A percentile compares a stretch with the other conserved stretches of the same genome.
Evolutionary conservation across 2,329 filamentous ascomycete genomes (phyloP).

Genomic region (Cercospora nicotianae): DNA sequence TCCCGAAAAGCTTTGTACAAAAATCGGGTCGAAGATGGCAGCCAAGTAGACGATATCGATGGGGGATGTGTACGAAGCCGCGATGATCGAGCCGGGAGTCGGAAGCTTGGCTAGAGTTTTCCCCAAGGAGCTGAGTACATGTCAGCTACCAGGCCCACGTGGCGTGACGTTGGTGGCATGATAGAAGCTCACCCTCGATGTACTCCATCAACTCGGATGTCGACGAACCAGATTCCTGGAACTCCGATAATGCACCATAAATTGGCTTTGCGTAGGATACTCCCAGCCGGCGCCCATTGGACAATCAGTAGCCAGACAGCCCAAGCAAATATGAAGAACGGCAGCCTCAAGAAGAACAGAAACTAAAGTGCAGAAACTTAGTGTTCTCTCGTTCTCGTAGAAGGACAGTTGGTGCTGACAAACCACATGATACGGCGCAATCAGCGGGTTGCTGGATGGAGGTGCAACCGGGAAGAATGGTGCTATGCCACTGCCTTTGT

Average conservation of each 20-base stretch:
- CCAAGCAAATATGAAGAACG: slow-evolving; percentile 68
- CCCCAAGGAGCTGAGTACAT: slow-evolving; percentile 60
- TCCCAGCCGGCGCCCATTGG: slow-evolving; percentile 74
- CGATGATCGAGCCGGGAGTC: slow-evolving; percentile 76
- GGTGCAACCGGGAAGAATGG: slow-evolving; percentile 85
- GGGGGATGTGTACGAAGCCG: slow-evolving; percentile 86
- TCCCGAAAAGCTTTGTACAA: slow-evolving; percentile 77
- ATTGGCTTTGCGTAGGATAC: slow-evolving; percentile 72
- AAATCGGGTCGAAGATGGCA: slow-evolving; percentile 93
- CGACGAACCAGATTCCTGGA: slow-evolving; percentile 96
- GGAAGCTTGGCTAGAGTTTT: slow-evolving; percentile 73
- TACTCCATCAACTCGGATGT: slow-evolving; percentile 96
- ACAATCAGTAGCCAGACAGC: slow-evolving; percentile 37
- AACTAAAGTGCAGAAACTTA: slow-evolving; percentile 44
- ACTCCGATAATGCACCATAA: slow-evolving; percentile 86
- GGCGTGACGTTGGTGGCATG: slow-evolving; percentile 1
- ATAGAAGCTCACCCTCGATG: slow-evolving; percentile 68
- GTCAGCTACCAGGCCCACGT: slow-evolving; percentile 21
- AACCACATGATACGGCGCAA: slow-evolving; percentile 49
- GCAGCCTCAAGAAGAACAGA: slow-evolving; percentile 78
- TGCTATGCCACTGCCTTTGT: slow-evolving; percentile 91
- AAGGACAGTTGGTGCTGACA: slow-evolving; percentile 9
- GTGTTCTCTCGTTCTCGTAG: not conserved
- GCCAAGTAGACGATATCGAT: slow-evolving; percentile 92
- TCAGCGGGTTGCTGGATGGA: slow-evolving; percentile 61